phyloP scores from a whole-genome alignment of 2,329 filamentous ascomycete genomes.

The Tympanopsis confertula region DNA sequence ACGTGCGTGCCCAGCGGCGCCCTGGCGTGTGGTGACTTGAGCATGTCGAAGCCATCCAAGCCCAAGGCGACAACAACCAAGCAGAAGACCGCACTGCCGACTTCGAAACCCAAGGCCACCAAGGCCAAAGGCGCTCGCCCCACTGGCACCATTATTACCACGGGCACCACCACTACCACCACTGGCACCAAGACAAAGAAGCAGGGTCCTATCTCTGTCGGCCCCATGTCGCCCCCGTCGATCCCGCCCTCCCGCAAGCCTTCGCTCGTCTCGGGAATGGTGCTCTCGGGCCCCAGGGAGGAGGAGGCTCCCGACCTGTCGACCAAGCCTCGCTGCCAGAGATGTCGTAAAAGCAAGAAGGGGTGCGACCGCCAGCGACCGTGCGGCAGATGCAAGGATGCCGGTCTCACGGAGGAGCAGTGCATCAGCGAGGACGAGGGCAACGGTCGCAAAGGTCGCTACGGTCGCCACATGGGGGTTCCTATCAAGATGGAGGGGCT shows the following conservation, averaged over 20 bases:
- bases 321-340: slow-evolving; percentile 90
- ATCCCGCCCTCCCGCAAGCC: slow-evolving; percentile 1
- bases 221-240: neutral
- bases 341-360: slow-evolving; percentile 98
- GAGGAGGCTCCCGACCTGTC: slow-evolving; percentile 65
- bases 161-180: neutral
- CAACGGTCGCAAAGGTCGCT: slow-evolving; percentile 90
- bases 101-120: neutral
- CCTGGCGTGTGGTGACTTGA: neutral
- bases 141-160: neutral
- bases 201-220: no score
- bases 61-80: no score
- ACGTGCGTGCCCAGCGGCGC: no score
- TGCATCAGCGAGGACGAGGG: slow-evolving; percentile 97
- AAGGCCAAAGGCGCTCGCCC: neutral
- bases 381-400: slow-evolving; percentile 89
- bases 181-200: neutral
- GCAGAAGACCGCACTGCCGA: no score
- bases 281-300: slow-evolving; percentile 48
- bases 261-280: slow-evolving; percentile 24
- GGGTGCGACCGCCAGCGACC: slow-evolving; percentile 94
- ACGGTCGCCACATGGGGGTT: slow-evolving; percentile 62
- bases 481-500: slow-evolving; percentile 47
- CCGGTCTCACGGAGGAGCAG: slow-evolving; percentile 81
- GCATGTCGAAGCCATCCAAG: neutral